These are phyloP conservation scores for Rostrohypoxylon terebratum DNA, from an alignment of 495 filamentous ascomycete genomes.

Conservation along the genomic window DNA sequence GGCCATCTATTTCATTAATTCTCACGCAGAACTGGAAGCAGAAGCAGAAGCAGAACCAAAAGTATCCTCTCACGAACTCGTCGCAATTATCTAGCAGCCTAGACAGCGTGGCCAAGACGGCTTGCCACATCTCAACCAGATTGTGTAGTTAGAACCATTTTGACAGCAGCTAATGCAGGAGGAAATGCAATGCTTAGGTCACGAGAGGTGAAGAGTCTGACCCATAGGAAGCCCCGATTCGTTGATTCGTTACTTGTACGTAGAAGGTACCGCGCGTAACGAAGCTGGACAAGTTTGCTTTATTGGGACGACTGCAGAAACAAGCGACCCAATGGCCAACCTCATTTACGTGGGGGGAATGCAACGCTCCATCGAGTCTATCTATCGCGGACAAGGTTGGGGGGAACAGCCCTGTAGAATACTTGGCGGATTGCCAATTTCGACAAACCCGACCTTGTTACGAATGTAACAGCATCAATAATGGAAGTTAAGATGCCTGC, in stretches of 20 bases:
- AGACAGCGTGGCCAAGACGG: constrained; percentile 40
- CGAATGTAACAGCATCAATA: constrained; percentile 37
- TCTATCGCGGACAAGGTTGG: constrained; percentile 23
- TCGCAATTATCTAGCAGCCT: constrained; percentile 8
- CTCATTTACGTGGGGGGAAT: constrained; percentile 42
- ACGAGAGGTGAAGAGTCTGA: constrained; percentile 46
- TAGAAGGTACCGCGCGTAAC: constrained; percentile 39
- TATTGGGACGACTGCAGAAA: constrained; percentile 43
- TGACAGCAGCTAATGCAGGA: constrained; percentile 42
- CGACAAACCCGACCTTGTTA: constrained; percentile 38
- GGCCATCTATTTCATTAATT: constrained; percentile 28
- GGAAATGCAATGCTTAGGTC: constrained; percentile 39
- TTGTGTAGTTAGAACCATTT: constrained; percentile 27
- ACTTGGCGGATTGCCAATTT: constrained; percentile 42
- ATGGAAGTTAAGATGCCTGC: constrained; percentile 30
- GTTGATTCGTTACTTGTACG: constrained; percentile 44
- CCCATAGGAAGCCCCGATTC: constrained; percentile 34
- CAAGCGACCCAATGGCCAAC: constrained; percentile 35
- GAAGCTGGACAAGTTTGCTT: constrained; percentile 39
- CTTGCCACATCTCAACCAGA: constrained; percentile 43
- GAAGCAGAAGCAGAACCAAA: constrained; percentile 18
- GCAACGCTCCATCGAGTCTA: constrained; percentile 38
- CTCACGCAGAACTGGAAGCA: constrained; percentile 10
- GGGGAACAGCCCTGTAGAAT: constrained; percentile 39
- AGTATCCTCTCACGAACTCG: constrained; percentile 7